These are phyloP conservation scores for Euphorbia corollata DNA, from an alignment of 441 rosid genomes.

Conservation along the genomic window DNA sequence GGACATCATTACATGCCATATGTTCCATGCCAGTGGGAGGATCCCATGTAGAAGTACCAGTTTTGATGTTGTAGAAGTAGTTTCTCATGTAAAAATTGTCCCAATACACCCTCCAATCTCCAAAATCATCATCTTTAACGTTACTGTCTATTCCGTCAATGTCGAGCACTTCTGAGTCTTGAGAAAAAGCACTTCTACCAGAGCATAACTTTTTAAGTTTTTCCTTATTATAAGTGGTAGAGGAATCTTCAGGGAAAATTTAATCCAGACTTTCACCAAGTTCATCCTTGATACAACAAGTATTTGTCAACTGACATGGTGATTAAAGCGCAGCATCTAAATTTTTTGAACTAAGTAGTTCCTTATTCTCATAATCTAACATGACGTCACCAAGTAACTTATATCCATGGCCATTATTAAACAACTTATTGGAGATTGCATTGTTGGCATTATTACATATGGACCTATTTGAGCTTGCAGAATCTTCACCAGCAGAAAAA, in stretches of 20 bases:
- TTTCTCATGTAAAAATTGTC: conserved; percentile 60
- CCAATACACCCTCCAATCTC: conserved; percentile 71
- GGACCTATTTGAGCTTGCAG: conserved; percentile 20
- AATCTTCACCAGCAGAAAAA: conserved; percentile 21
- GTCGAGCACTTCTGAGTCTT: conserved; percentile 23
- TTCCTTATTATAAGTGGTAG: conserved; percentile 16
- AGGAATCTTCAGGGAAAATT: conserved; percentile 21
- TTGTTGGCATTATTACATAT: conserved; percentile 15
- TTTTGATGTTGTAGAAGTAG: conserved; percentile 54
- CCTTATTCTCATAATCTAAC: conserved; percentile 22
- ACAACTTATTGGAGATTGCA: conserved; percentile 21
- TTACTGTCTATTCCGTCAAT: conserved; percentile 23
- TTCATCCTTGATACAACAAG: conserved; percentile 20
- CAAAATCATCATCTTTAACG: conserved; percentile 23
- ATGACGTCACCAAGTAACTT: conserved; percentile 16
- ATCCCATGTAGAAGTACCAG: conserved; percentile 62
- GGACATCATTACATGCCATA: conserved; percentile 25
- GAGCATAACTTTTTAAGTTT: conserved; percentile 16
- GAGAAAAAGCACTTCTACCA: conserved; percentile 21
- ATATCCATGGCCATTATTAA: conserved; percentile 14
- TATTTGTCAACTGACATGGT: conserved; percentile 23
- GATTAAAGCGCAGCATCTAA: conserved; percentile 28
- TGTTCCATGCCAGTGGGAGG: conserved; percentile 66
- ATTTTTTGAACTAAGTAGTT: conserved; percentile 16
- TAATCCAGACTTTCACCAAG: conserved; percentile 22